Conservation (phyloP, 2,329 filamentous ascomycete species). For the Curvularia lunata region DNA sequence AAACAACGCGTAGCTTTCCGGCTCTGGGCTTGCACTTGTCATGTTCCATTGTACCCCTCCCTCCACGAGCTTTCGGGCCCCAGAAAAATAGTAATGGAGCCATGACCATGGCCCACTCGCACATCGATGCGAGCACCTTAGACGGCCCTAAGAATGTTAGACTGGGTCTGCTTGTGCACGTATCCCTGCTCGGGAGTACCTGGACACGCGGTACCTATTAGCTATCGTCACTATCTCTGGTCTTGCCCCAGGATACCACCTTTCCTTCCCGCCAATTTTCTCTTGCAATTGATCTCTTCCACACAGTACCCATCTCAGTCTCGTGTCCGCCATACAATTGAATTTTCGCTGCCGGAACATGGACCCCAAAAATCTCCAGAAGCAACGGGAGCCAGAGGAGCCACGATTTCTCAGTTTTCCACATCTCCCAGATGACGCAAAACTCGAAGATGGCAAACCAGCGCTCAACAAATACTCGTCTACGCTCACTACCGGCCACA, state of each 20-base stretch:
- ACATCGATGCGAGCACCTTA: constrained; percentile 20
- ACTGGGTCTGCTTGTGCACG: constrained; percentile 22
- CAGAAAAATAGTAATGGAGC: constrained; percentile 20
- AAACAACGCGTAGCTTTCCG: constrained; percentile 23
- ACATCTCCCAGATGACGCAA: constrained; percentile 60
- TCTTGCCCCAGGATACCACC: constrained; percentile 12
- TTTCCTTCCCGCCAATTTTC: constrained; percentile 6
- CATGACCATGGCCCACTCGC: constrained; percentile 25
- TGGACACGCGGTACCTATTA: constrained; percentile 29
- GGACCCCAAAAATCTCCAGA: constrained; percentile 47
- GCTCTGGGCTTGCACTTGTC: constrained; percentile 23
- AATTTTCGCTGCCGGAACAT: constrained; percentile 28
- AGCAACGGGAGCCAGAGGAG: constrained; percentile 47
- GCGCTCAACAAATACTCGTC: constrained; percentile 86
- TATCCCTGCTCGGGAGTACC: constrained; percentile 27
- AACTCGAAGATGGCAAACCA: constrained; percentile 63
- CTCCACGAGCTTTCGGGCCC: constrained; percentile 19
- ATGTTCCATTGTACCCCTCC: constrained; percentile 28
- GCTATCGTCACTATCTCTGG: constrained; percentile 29
- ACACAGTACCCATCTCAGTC: background rate
- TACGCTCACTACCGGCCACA: constrained; percentile 80
- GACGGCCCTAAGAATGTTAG: constrained; percentile 26
- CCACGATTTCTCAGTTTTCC: constrained; percentile 63
- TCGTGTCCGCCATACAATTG: background rate
- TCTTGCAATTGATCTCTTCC: constrained; percentile 1